Evolutionary conservation across 495 filamentous ascomycete genomes (phyloP).

Genomic region (Penicillium riverlandense): DNA sequence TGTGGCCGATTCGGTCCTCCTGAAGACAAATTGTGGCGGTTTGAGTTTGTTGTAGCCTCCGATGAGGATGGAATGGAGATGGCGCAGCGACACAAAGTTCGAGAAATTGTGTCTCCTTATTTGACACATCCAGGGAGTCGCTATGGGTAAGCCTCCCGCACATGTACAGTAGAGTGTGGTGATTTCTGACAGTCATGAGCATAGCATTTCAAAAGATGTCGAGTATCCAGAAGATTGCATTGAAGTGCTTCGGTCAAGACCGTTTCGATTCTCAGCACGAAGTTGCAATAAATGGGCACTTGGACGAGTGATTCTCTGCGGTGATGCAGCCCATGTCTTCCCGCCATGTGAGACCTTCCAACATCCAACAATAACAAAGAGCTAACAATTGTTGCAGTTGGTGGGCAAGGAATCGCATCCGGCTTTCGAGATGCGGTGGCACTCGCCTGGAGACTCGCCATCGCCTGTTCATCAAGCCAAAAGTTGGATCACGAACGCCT

Average conservation of each 20-base stretch:
- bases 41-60: constrained; percentile 23
- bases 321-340: constrained; percentile 43
- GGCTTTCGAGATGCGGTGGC: constrained; percentile 19
- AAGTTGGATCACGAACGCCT: too few species aligned
- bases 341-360: constrained; percentile 20
- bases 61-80: neutral
- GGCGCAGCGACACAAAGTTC: too few species aligned
- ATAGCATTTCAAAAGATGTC: constrained; percentile 2
- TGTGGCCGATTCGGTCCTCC: constrained; percentile 36
- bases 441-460: constrained; percentile 35
- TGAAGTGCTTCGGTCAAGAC: constrained; percentile 33
- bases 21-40: constrained; percentile 27
- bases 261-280: constrained; percentile 29
- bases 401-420: constrained; percentile 38
- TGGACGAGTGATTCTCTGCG: constrained; percentile 28
- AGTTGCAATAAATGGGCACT: constrained; percentile 38
- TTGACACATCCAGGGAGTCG: too few species aligned
- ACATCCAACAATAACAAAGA: too few species aligned
- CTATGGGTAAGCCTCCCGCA: too few species aligned
- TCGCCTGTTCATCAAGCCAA: neutral
- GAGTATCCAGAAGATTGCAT: constrained; percentile 36
- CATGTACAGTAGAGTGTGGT: too few species aligned
- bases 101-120: too few species aligned
- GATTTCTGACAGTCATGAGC: too few species aligned
- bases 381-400: constrained; percentile 9